phyloP scores from a whole-genome alignment of 2,329 filamentous ascomycete genomes.

The Penicillium sclerotigenum region DNA sequence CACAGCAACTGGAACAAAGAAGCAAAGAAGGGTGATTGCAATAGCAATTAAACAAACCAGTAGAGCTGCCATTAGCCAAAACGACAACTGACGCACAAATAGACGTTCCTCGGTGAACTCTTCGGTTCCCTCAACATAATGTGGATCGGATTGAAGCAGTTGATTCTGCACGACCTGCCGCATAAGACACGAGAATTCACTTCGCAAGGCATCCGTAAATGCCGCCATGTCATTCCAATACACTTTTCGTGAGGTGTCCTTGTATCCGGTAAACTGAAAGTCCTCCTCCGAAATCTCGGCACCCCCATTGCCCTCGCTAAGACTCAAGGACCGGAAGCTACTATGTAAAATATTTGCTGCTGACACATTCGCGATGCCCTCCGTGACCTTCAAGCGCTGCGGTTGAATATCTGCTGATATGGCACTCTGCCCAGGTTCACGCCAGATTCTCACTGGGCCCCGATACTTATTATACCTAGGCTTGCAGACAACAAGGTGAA shows the following conservation, averaged over 20 bases:
- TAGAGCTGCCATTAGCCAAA: constrained; percentile 1
- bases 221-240: neutral
- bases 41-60: neutral
- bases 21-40: neutral
- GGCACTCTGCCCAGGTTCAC: neutral
- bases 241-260: neutral
- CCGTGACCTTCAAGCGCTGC: neutral
- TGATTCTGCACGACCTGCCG: neutral
- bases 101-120: neutral
- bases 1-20: constrained; percentile 7
- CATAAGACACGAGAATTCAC: neutral
- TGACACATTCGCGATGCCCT: neutral
- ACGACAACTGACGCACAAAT: constrained; percentile 7
- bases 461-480: neutral
- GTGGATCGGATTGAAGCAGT: neutral
- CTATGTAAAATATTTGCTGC: neutral
- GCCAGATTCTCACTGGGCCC: neutral
- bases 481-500: neutral
- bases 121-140: neutral
- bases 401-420: neutral
- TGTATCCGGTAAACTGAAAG: neutral
- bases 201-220: neutral
- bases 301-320: neutral
- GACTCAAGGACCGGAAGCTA: neutral
- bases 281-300: neutral